phyloP scores from a whole-genome alignment of 306 rosid species.

The Acacia crassicarpa region DNA sequence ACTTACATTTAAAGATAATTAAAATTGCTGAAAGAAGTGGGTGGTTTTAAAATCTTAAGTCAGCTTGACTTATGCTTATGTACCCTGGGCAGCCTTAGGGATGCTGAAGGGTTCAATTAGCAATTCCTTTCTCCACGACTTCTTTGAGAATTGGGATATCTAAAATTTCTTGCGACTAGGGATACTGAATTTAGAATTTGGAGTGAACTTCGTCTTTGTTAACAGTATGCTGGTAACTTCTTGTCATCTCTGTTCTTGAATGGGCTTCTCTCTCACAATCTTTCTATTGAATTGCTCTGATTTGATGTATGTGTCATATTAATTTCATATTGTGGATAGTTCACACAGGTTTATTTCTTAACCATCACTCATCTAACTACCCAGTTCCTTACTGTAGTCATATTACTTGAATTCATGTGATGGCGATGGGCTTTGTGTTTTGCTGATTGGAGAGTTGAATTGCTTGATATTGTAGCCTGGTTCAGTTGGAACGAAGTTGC shows the following conservation, averaged over 20 bases:
- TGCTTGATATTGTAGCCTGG: slow-evolving; percentile 79
- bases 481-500: slow-evolving; percentile 63
- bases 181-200: not conserved
- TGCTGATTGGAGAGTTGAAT: slow-evolving; percentile 22
- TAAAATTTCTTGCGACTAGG: slow-evolving; percentile 8
- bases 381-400: not conserved
- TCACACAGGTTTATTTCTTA: not conserved
- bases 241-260: slow-evolving; percentile 7
- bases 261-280: not conserved
- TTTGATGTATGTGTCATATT: slow-evolving; percentile 3
- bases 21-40: slow-evolving; percentile 13
- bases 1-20: slow-evolving; percentile 6
- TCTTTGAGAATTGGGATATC: not conserved
- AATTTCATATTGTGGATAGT: slow-evolving; percentile 11
- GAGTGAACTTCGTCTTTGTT: not conserved
- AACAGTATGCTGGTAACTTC: not conserved
- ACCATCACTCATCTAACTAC: not conserved
- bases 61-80: not conserved
- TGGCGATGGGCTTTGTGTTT: not conserved
- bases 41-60: slow-evolving; percentile 20
- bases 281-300: not conserved
- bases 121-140: not conserved
- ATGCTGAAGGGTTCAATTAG: not conserved
- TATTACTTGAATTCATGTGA: slow-evolving; percentile 7
- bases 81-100: not conserved